Base-by-base conservation (phyloP, 192 early-diverging fungal genomes). In the Tieghemiomyces parasiticus region DNA sequence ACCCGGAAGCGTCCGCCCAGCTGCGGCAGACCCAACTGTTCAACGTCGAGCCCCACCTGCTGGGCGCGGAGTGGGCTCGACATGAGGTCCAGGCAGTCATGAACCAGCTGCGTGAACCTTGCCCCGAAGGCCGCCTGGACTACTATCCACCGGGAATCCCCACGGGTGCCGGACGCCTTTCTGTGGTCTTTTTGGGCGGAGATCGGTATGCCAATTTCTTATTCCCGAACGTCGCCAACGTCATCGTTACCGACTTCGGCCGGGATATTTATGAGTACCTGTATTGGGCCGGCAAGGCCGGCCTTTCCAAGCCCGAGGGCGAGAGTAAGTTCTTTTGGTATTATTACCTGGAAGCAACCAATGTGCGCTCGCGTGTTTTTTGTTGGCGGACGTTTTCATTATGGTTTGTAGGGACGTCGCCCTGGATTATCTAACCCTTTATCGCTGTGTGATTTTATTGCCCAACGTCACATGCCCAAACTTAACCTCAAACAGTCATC, bases 221-320 rank as follows among this genome's bases (percentile, higher is more conserved):
- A 20, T 52, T 52, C 9, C 50, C 50, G 14, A 52, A 52, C 26
- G 50, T 52, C n/a, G 50, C 50, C n/a, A 25, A 26, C 29, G 29
- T 52, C 9, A 25, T 52, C n/a, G 22, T 52, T 20, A 52, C 50
- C 2, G 22, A 22, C 19, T 28, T 52, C 14, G 22, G 22, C 2
- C 50, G 14, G n/a, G 50, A 52, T 2, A 0, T 52, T 1, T 28
- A 52, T 26, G 28, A 13, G 4, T 52, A 52, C 28, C 50, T 25
- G 22, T 28, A 26, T 2, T 52, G 50, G 50, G 50, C 50, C 26
- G 50, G 50, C 9, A 22, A 29, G 3, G 29, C 50, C 14, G 50
- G 50, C 29, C 50, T 14, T 4, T 14, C 14, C 14, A 28, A 14
- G 14, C 19, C n/a, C 50, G 14, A 9, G 14, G 50, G 50, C 3